Evolutionary conservation across 2,329 filamentous ascomycete genomes (phyloP), one percentile per base, ranked within the genome.

Genomic region (Parasarocladium wereldwijsianum): DNA sequence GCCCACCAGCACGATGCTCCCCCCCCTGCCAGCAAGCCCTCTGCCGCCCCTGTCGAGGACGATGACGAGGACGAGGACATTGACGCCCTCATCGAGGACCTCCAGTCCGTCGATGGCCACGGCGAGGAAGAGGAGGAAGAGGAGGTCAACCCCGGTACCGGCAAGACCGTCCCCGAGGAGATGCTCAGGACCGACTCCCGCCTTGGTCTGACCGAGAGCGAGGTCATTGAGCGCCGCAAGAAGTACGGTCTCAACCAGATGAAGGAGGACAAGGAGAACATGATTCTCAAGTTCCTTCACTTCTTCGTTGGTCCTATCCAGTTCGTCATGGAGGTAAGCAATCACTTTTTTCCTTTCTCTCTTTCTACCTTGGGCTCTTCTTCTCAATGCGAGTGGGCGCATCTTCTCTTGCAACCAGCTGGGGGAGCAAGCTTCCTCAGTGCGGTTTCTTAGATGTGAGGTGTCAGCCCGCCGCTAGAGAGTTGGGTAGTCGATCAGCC

Each of bases 291-390:
- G 64, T 92, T 93, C 56, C 55, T 73, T 46, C 65, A 68, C 44
- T 90, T 81, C 62, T 92, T 92, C 54, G 63, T 90, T 33, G 85
- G 85, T 41, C 85, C 85, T 15, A 87, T 93, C 41, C 84, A 92
- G 53, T 87, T 87, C 56, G 84, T 93, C 51, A 93, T 93, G 84
- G 81, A 87, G 74, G 78, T 77, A 53, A 49, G 70, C 55, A 16
- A 32, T 34, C 17, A 18, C 31, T 26, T 31, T 32, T 36, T 21
- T 27, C 17, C 33, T 23, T 27, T 21, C 16, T 18, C 7, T 8
- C 16, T 8, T 16, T 13, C 13, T 16, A 26, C 17, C 13, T 5
- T n/a, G 8, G 13, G 26, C 18, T 6, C n/a, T 28, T 17, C 6
- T 17, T 24, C 24, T 30, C 19, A 30, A 21, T 30, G 23, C 22